A percentile compares a stretch with the other conserved stretches of the same genome.
Evolutionary conservation across 176 grass and related monocot genomes (phyloP).

Genomic region (Melocanna baccifera): DNA sequence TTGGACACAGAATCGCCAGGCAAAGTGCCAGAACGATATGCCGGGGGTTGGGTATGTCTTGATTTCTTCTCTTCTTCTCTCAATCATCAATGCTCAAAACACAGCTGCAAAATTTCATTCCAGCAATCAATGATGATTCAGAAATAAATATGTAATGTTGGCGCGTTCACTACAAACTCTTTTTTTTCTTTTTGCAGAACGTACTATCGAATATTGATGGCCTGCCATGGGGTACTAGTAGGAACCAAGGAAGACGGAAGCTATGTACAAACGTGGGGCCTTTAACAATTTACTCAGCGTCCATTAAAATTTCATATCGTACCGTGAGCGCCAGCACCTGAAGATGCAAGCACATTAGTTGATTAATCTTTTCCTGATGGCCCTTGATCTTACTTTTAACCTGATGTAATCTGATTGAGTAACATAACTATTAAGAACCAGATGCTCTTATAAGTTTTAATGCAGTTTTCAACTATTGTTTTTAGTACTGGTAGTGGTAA

Average conservation of each 20-base stretch:
- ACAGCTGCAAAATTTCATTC: slow-evolving; percentile 60
- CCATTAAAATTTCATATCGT: not conserved
- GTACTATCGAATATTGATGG: not conserved
- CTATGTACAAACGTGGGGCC: not conserved
- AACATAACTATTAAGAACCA: not conserved
- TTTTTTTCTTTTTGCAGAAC: not conserved
- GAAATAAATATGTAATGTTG: not conserved
- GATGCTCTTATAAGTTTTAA: not conserved
- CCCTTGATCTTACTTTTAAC: slow-evolving; percentile 45
- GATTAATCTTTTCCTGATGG: slow-evolving; percentile 43
- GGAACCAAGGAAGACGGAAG: not conserved
- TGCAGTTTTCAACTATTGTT: not conserved
- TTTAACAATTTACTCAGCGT: not conserved
- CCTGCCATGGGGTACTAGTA: not conserved
- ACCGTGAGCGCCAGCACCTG: slow-evolving; percentile 45
- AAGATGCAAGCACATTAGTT: slow-evolving; percentile 38
- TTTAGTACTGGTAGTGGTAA: not conserved
- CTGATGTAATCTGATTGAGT: not conserved
- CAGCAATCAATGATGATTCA: slow-evolving; percentile 11
- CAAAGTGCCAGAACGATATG: slow-evolving; percentile 59
- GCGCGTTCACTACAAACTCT: not conserved
- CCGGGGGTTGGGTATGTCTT: slow-evolving; percentile 54
- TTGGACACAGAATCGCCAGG: slow-evolving; percentile 91
- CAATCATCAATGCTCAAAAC: slow-evolving; percentile 79
- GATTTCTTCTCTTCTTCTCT: slow-evolving; percentile 60